Evolutionary conservation across 2,329 filamentous ascomycete species (phyloP).

Genomic region (Endocalyx cinctus): DNA sequence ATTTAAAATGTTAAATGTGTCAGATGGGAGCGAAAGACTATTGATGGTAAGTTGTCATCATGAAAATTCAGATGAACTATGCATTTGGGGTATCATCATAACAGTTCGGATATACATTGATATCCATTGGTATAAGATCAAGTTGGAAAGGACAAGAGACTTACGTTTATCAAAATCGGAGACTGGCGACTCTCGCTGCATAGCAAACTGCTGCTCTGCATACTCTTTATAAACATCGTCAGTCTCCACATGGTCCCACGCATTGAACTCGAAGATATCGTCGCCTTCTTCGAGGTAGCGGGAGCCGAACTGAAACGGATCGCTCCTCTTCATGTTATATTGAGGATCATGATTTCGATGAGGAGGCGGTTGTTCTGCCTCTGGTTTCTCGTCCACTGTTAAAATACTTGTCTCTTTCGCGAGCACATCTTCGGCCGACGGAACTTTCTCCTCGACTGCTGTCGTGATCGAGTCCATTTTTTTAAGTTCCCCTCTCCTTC

Average conservation of each 20-base stretch:
- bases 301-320: constrained; percentile 94
- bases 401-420: constrained; percentile 20
- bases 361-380: constrained; percentile 37
- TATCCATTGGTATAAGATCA: constrained; percentile 1
- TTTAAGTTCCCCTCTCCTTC: too few relatives aligned
- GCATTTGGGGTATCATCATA: constrained; percentile 57
- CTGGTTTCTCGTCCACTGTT: constrained; percentile 19
- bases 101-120: too few relatives aligned
- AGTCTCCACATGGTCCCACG: constrained; percentile 96
- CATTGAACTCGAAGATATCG: constrained; percentile 95
- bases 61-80: constrained; percentile 66
- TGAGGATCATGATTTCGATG: constrained; percentile 67
- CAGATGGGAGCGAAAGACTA: constrained; percentile 75
- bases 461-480: constrained; percentile 16
- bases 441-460: constrained; percentile 8
- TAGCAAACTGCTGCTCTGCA: constrained; percentile 75
- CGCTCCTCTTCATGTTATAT: constrained; percentile 77
- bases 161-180: constrained; percentile 87
- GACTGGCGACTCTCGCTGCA: constrained; percentile 81
- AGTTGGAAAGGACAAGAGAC: constrained; percentile 23
- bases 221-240: constrained; percentile 85
- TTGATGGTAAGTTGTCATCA: constrained; percentile 58
- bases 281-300: constrained; percentile 79
- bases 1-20: too few relatives aligned
- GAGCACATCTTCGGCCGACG: constrained; percentile 21